phyloP scores from a whole-genome alignment of 202 grass and related monocot genomes.

The Panicum hallii region DNA sequence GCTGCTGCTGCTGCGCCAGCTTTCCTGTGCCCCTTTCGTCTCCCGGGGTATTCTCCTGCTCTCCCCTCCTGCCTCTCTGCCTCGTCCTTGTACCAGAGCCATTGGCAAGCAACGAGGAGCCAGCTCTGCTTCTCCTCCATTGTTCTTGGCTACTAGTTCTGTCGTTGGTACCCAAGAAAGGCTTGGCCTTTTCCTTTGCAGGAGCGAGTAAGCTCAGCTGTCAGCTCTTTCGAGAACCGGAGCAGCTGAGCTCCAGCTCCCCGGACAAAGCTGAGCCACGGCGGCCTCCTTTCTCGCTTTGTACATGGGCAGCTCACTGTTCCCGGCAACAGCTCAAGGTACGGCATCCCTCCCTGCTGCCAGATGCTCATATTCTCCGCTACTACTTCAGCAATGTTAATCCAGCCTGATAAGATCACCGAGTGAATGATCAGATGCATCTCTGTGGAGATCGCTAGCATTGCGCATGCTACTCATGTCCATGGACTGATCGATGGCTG shows the following conservation, averaged over 20 bases:
- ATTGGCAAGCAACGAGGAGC: neutral
- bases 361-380: conserved; percentile 14
- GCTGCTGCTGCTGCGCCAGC: conserved; percentile 4
- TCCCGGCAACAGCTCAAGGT: conserved; percentile 38
- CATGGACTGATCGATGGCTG: neutral
- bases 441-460: neutral
- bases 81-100: conserved; percentile 33
- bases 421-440: conserved; percentile 3
- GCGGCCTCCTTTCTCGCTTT: conserved; percentile 7
- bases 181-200: neutral
- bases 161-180: conserved; percentile 20
- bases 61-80: neutral
- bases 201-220: conserved; percentile 13
- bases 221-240: conserved; percentile 8
- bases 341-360: conserved; percentile 32
- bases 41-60: conserved; percentile 21
- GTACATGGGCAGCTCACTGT: conserved; percentile 47
- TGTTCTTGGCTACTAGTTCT: neutral
- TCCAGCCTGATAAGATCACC: conserved; percentile 13
- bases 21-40: conserved; percentile 10
- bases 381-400: neutral
- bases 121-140: conserved; percentile 9
- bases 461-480: neutral
- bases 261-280: neutral
- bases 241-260: conserved; percentile 22